Evolutionary conservation across 73 alveolate genomes (phyloP).

Genomic region (Tetrahymena elliotti): DNA sequence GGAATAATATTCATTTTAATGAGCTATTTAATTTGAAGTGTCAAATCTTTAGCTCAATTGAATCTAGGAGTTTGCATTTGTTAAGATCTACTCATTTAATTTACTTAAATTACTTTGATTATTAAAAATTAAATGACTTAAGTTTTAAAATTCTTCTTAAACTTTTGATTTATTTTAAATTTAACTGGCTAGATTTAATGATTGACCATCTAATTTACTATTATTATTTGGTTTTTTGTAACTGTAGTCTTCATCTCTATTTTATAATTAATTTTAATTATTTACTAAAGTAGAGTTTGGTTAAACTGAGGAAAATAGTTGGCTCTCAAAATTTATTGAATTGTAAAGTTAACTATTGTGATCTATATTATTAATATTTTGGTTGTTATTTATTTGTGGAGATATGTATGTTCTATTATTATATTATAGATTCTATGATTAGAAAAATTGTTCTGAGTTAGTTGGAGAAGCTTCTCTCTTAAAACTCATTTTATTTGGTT

Average conservation of each 20-base stretch:
- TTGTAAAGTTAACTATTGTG: background rate
- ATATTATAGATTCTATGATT: background rate
- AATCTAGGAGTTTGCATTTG: background rate
- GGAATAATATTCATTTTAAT: background rate
- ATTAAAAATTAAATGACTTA: too few relatives aligned
- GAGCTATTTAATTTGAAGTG: too few relatives aligned
- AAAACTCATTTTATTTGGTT: background rate
- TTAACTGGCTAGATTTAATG: background rate
- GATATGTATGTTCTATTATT: background rate
- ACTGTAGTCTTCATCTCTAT: background rate
- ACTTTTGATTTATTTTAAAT: background rate
- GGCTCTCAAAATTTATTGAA: background rate
- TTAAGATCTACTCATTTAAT: too few relatives aligned
- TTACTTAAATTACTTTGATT: too few relatives aligned
- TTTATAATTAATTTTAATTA: background rate
- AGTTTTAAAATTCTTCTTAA: background rate
- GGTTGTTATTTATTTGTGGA: background rate
- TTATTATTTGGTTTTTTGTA: background rate
- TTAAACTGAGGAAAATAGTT: background rate
- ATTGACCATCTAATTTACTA: background rate
- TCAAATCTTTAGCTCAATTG: too few relatives aligned
- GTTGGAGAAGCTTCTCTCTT: background rate
- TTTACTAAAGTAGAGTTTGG: background rate
- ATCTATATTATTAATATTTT: background rate
- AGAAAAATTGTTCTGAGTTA: background rate